Base-by-base conservation (phyloP, 805 yeast species). In the Lipomyces sp. region DNA sequence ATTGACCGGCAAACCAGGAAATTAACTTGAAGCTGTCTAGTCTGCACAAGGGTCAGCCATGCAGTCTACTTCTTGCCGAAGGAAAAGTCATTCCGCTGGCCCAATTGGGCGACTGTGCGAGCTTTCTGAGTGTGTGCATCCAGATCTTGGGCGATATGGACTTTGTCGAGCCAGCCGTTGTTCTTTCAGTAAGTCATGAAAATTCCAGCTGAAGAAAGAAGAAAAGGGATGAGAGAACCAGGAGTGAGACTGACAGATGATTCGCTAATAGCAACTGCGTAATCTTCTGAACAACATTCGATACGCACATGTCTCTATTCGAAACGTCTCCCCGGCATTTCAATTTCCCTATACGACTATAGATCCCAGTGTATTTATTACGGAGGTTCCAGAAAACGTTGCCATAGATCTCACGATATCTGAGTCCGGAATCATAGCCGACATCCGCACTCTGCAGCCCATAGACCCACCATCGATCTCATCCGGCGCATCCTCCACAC, bases 371-470 rank as follows among this genome's bases (percentile, higher is more conserved):
- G 26, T 45, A 4, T 52, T 55, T 38, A 22, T 32, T 18, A 43
- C 47, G 4, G 53, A 37, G 22, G 31, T 47, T n/a, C 57, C 57
- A 6, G 58, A 49, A 5, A 41, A 23, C 16, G 37, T 55, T 6
- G 41, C 54, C 18, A 10, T 55, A 13, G 59, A 55, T 33, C 38
- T 55, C 21, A 47, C 19, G n/a, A 26, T 55, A 13, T 55, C 59
- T 4, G 57, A 51, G 21, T 47, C 59, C 4, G 59, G 59, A 7
- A 51, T 55, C 8, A 55, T 55, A 21, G 59, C 59, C n/a, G 59
- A 55, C 29, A 37, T 55, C 13, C 53, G 59, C 24, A 52, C 59
- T 16, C 43, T 55, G 16, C 47, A 31, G 18, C 18, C 43, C 32
- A 26, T 47, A 3, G 59, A 53, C 14, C 31, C 48, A 1, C 29